Percentiles rank a stretch among this genome's conserved stretches.
These are phyloP conservation scores for Exophiala dermatitidis DNA, from an alignment of 2,329 filamentous ascomycete species.

Conservation along the genomic window DNA sequence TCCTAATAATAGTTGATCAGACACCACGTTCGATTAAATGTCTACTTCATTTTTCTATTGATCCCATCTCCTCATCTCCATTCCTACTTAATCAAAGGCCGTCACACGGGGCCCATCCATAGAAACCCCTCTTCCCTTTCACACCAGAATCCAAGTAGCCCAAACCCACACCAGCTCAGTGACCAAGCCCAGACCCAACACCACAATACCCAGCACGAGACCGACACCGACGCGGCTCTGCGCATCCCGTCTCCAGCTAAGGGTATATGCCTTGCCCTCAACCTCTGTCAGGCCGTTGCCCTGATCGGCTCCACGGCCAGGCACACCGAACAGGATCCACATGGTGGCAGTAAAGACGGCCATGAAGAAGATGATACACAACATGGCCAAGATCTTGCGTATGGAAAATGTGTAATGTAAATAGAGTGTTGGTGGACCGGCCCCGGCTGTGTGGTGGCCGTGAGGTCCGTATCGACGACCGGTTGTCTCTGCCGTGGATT, in stretches of 20 bases:
- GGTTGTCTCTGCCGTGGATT: not conserved
- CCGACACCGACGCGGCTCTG: slow-evolving; percentile 20
- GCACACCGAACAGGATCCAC: slow-evolving; percentile 27
- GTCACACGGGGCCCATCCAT: not conserved
- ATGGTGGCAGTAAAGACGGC: slow-evolving; percentile 16
- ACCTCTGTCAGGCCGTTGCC: slow-evolving; percentile 10
- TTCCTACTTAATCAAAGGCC: not conserved
- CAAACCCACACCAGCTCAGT: slow-evolving; percentile 21
- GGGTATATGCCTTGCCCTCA: slow-evolving; percentile 1
- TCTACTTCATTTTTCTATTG: too few relatives aligned
- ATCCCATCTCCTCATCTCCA: too few relatives aligned
- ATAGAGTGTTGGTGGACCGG: slow-evolving; percentile 7
- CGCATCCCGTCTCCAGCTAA: slow-evolving; percentile 24
- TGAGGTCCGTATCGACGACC: not conserved
- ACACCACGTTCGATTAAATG: too few relatives aligned
- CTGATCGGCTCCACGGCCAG: slow-evolving; percentile 16
- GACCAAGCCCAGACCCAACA: slow-evolving; percentile 15
- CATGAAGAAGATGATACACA: slow-evolving; percentile 11
- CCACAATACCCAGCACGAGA: slow-evolving; percentile 23
- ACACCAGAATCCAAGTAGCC: slow-evolving; percentile 25
- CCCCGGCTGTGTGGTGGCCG: not conserved
- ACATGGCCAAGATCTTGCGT: slow-evolving; percentile 8
- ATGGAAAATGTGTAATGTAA: slow-evolving; percentile 23
- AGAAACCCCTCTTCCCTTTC: not conserved
- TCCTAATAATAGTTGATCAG: too few relatives aligned